phyloP scores from a whole-genome alignment of 2,329 filamentous ascomycete genomes.

The Chaetomiaceae sp. region DNA sequence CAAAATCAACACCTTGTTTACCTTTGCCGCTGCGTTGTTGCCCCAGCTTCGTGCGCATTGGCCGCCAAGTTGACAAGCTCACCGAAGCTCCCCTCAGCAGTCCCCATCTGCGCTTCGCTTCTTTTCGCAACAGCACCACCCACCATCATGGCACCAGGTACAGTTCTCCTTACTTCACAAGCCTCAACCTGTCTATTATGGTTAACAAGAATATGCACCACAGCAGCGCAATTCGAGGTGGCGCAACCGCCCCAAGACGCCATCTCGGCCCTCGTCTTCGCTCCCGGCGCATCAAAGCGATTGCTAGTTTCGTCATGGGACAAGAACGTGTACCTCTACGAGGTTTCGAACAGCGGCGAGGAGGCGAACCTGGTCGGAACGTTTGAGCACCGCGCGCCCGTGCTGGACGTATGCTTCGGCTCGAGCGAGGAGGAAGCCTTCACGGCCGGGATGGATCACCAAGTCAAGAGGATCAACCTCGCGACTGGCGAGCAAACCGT shows the following conservation, averaged over 20 bases:
- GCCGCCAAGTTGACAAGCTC: not conserved
- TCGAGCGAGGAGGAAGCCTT: constrained; percentile 78
- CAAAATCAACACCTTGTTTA: constrained; percentile 26
- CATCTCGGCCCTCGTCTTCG: constrained; percentile 82
- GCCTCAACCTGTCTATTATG: not conserved
- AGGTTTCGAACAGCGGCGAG: constrained; percentile 57
- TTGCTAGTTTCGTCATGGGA: constrained; percentile 96
- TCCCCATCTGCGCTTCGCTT: not conserved
- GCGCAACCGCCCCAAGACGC: constrained; percentile 78
- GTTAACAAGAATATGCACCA: not conserved
- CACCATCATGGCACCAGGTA: constrained; percentile 40
- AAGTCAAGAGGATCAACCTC: constrained; percentile 72
- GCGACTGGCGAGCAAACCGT: constrained; percentile 66
- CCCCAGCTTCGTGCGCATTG: constrained; percentile 14
- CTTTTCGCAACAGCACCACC: not conserved
- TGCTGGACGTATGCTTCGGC: constrained; percentile 90
- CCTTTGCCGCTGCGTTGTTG: constrained; percentile 11
- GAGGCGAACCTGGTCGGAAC: constrained; percentile 64
- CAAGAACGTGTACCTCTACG: constrained; percentile 84
- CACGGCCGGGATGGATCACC: constrained; percentile 80
- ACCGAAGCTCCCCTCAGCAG: constrained; percentile 11
- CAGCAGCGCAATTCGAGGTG: constrained; percentile 76
- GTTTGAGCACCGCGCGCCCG: constrained; percentile 76
- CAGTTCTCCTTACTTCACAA: constrained; percentile 12
- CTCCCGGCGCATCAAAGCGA: constrained; percentile 66